Base-by-base conservation (phyloP, 441 rosid genomes). In the Adansonia rubrostipa region DNA sequence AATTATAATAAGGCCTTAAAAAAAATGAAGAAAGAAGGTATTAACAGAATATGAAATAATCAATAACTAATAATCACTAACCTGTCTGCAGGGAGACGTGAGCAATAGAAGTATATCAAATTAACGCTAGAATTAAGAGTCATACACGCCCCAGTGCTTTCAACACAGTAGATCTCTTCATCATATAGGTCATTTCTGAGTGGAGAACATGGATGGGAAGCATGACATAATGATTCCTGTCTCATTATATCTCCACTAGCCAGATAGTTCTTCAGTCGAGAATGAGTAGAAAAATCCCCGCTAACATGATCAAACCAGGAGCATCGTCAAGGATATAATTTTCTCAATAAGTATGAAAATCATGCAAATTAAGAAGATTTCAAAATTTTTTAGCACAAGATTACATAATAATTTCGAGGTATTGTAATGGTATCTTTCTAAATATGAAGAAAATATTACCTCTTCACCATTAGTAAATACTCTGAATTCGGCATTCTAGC, bases 401-500 rank as follows among this genome's bases (percentile, higher is more conserved):
- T 28, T 9, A 10, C 28, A 3, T 56, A 22, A n/a, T 11, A 56
- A 15, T 44, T 9, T 57, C 33, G 64, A 60, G 62, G 33, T 63
- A 6, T 57, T 57, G 15, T 63, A 75, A 70, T 61, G 42, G 7
- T 10, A 10, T 24, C n/a, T 61, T 10, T 24, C 28, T 24, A 71
- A 58, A 54, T 5, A 53, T 40, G 28, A 24, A 24, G 28, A 9
- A 45, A 62, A 6, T n/a, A 68, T 77, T 78, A 92, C 99, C 86
- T 88, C 71, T 87, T 73, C 82, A 97, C 85, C 94, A 97, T 88
- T 86, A 97, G 82, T 76, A 94, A 24, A 79, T 90, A 97, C 45
- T 94, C 97, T 2, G 98, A 95, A 81, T 92, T 87, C 72, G 78
- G 86, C 98, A 88, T 90, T 87, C 98, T 87, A 36, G 99, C 99